phyloP scores from a whole-genome alignment of 2,329 filamentous ascomycete species.

The Rhynchosporium agropyri region DNA sequence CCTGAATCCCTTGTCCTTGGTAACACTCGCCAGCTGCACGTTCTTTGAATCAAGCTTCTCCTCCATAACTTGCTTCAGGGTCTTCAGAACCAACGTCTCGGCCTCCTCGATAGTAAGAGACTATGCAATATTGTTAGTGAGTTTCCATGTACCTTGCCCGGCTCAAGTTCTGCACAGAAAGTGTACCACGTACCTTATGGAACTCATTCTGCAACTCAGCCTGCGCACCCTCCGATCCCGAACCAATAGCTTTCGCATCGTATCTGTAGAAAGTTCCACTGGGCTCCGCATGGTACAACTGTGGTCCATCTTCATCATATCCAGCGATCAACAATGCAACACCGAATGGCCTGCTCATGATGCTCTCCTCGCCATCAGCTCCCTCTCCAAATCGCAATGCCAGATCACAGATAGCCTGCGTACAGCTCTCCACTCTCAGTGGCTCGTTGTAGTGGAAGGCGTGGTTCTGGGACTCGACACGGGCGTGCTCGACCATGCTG shows the following conservation, averaged over 20 bases:
- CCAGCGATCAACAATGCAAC: conserved; percentile 95
- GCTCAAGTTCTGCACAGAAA: neutral
- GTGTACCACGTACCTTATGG: conserved; percentile 66
- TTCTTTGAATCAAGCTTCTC: conserved; percentile 99
- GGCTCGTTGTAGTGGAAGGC: conserved; percentile 97
- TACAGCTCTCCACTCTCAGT: conserved; percentile 94
- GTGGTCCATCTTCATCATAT: conserved; percentile 94
- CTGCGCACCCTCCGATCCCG: conserved; percentile 94
- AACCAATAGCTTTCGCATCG: conserved; percentile 98
- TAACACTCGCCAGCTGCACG: conserved; percentile 96
- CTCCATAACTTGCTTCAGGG: conserved; percentile 99
- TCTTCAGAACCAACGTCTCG: conserved; percentile 95
- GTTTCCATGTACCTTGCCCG: too few relatives aligned
- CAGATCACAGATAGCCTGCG: conserved; percentile 97
- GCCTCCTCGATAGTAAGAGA: conserved; percentile 91
- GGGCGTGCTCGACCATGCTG: conserved; percentile 97
- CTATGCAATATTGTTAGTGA: conserved; percentile 45
- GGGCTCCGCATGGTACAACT: conserved; percentile 96
- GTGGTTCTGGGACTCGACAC: conserved; percentile 96
- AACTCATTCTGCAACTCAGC: conserved; percentile 98
- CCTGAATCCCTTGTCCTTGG: conserved; percentile 95
- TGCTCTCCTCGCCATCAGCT: conserved; percentile 95
- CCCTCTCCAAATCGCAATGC: conserved; percentile 96
- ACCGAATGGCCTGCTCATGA: conserved; percentile 97
- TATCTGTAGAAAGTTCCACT: conserved; percentile 99